phyloP scores from a whole-genome alignment of 805 yeast genomes.

The Wickerhamomyces sydowiorum region DNA sequence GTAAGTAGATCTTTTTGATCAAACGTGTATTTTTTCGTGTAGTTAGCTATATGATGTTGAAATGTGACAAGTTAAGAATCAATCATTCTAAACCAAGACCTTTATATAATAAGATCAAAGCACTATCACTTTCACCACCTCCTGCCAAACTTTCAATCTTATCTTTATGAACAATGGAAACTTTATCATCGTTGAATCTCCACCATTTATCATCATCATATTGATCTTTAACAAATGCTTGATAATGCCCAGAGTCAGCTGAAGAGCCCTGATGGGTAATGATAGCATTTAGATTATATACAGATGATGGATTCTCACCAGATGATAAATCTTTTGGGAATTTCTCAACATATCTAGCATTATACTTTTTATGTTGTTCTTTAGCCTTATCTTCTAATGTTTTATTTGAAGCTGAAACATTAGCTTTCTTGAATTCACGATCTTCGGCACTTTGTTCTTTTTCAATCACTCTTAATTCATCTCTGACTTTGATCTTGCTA shows the following conservation, averaged over 20 bases:
- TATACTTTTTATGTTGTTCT: slow-evolving; percentile 46
- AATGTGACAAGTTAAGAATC: no score
- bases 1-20: no score
- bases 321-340: slow-evolving; percentile 40
- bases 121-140: slow-evolving; percentile 97
- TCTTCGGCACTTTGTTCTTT: slow-evolving; percentile 67
- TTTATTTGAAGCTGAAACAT: slow-evolving; percentile 37
- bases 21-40: neutral
- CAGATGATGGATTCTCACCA: slow-evolving; percentile 82
- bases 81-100: slow-evolving; percentile 57
- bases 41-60: no score
- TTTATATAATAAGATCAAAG: slow-evolving; percentile 80
- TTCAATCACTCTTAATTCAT: slow-evolving; percentile 68
- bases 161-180: slow-evolving; percentile 68
- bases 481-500: slow-evolving; percentile 67
- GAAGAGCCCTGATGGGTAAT: slow-evolving; percentile 93
- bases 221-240: slow-evolving; percentile 75
- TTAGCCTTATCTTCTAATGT: slow-evolving; percentile 48
- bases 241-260: slow-evolving; percentile 97
- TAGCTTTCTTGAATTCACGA: slow-evolving; percentile 64
- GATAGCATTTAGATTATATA: slow-evolving; percentile 77
- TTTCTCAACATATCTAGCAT: slow-evolving; percentile 35
- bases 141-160: slow-evolving; percentile 86
- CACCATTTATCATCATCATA: slow-evolving; percentile 82
- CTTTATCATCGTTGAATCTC: slow-evolving; percentile 92